Conservation (phyloP, 345 rosid species). For the Ailanthus altissimus region DNA sequence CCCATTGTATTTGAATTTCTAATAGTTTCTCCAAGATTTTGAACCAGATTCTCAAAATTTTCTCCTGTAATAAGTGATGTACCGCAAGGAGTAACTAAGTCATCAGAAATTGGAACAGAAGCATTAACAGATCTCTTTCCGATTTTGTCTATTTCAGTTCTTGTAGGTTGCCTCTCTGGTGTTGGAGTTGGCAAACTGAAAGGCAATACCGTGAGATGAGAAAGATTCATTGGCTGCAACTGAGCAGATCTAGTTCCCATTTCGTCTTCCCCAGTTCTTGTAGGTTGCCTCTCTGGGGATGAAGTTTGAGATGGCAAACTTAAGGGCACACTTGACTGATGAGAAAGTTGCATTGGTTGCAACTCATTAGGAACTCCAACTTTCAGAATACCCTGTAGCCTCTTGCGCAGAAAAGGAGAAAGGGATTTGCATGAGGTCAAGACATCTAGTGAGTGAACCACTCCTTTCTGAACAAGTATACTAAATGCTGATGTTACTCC, state of each 20-base stretch:
- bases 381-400: constrained; percentile 43
- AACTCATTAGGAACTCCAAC: constrained; percentile 27
- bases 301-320: constrained; percentile 29
- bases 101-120: constrained; percentile 22
- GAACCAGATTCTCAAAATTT: constrained; percentile 28
- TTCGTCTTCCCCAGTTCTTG: constrained; percentile 15
- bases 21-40: constrained; percentile 31
- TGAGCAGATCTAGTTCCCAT: constrained; percentile 19
- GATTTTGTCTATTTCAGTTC: constrained; percentile 17
- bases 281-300: constrained; percentile 20
- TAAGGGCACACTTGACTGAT: constrained; percentile 10
- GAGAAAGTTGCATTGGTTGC: constrained; percentile 24
- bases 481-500: constrained; percentile 64
- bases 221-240: too few species aligned
- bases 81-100: constrained; percentile 18
- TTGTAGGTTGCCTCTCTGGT: constrained; percentile 21
- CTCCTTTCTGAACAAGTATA: constrained; percentile 60
- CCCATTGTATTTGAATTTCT: constrained; percentile 33
- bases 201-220: constrained; percentile 5
- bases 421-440: constrained; percentile 43
- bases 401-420: constrained; percentile 53
- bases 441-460: constrained; percentile 51
- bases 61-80: constrained; percentile 11
- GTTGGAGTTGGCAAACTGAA: constrained; percentile 27
- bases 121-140: constrained; percentile 21